Conservation (phyloP, 2,329 filamentous ascomycete genomes). For the Leptodontidium sp. region DNA sequence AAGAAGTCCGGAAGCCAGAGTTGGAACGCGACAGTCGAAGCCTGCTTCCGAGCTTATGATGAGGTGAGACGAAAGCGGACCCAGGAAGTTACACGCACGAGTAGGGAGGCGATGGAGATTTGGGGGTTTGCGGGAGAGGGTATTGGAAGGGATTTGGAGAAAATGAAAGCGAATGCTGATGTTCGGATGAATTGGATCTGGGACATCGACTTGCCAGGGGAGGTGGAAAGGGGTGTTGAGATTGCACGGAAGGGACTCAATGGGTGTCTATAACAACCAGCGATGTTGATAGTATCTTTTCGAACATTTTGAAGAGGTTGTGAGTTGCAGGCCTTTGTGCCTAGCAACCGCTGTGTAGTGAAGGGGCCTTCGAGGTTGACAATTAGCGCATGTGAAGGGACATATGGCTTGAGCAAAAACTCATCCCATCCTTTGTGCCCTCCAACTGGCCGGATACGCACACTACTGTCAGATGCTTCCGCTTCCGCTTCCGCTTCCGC, state of each 20-base stretch:
- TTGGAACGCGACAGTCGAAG: not conserved
- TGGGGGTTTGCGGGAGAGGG: not conserved
- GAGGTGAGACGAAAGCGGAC: constrained; percentile 20
- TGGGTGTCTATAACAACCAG: not conserved
- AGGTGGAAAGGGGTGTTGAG: constrained; percentile 12
- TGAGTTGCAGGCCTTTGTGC: too few relatives aligned
- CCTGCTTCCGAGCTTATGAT: constrained; percentile 20
- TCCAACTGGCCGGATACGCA: too few relatives aligned
- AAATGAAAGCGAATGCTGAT: constrained; percentile 10
- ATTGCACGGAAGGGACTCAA: not conserved
- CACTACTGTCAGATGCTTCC: not conserved
- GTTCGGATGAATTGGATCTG: constrained; percentile 14
- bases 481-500: constrained; percentile 6
- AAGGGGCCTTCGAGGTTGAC: too few relatives aligned
- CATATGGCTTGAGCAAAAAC: too few relatives aligned
- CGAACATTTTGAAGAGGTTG: too few relatives aligned
- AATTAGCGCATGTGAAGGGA: too few relatives aligned
- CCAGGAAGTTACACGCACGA: constrained; percentile 13
- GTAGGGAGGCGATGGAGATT: constrained; percentile 14
- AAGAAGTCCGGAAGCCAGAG: not conserved
- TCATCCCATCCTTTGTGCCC: too few relatives aligned
- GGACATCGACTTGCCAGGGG: constrained; percentile 1
- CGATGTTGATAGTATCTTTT: too few relatives aligned
- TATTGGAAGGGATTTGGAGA: constrained; percentile 1
- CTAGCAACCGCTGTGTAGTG: too few relatives aligned